phyloP scores from a whole-genome alignment of 352 stramenopile species.

The Phytophthora litchii region DNA sequence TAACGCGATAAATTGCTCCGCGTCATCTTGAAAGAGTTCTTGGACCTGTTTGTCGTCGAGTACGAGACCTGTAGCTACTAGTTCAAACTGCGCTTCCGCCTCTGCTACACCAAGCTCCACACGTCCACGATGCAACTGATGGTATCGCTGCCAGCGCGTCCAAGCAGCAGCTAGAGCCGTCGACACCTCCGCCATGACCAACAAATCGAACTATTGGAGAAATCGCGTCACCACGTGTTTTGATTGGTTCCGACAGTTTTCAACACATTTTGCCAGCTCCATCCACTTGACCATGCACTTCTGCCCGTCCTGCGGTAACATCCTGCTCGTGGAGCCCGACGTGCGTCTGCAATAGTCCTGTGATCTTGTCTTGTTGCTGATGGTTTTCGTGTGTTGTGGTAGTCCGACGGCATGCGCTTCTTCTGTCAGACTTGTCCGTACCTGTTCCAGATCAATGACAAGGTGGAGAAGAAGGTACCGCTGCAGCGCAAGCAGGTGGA shows the following conservation, averaged over 20 bases:
- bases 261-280: not conserved
- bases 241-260: constrained; percentile 4
- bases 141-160: constrained; percentile 32
- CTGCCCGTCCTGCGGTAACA: constrained; percentile 90
- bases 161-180: constrained; percentile 19
- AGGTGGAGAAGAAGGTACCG: constrained; percentile 90
- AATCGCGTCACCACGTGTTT: not conserved
- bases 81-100: constrained; percentile 57
- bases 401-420: constrained; percentile 90
- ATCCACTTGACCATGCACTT: constrained; percentile 73
- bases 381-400: constrained; percentile 2
- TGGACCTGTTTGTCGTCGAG: constrained; percentile 31
- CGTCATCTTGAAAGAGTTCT: constrained; percentile 34
- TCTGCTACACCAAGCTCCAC: constrained; percentile 14
- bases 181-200: not conserved
- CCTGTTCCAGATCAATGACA: constrained; percentile 88
- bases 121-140: constrained; percentile 2
- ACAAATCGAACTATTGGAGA: too few species aligned
- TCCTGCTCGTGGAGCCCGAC: constrained; percentile 89
- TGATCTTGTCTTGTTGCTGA: not conserved
- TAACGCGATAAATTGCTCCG: constrained; percentile 27
- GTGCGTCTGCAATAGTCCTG: constrained; percentile 35
- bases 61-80: constrained; percentile 49
- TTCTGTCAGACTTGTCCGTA: constrained; percentile 92
- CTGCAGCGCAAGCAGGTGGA: constrained; percentile 98